phyloP scores from a whole-genome alignment of 768 basidiomycete genomes.

The Saitozyma sp. region DNA sequence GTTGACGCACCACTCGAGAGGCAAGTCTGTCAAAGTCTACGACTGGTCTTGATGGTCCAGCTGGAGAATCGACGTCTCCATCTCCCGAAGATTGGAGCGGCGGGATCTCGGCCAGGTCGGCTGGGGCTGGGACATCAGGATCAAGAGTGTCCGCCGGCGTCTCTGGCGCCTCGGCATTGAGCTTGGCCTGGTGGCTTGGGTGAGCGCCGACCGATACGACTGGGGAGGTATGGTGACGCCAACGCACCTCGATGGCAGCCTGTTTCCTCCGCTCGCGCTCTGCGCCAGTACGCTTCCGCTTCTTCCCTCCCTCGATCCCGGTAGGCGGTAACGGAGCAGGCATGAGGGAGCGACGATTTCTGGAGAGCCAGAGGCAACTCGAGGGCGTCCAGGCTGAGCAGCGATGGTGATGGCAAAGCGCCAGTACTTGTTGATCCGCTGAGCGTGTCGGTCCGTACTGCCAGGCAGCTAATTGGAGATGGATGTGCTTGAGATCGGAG shows the following conservation, averaged over 20 bases:
- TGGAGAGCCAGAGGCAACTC: too few relatives aligned
- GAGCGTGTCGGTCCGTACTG: too few relatives aligned
- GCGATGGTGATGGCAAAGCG: too few relatives aligned
- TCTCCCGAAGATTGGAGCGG: not conserved
- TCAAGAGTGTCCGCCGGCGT: slow-evolving; percentile 2
- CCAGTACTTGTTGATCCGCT: too few relatives aligned
- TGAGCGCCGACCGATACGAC: too few relatives aligned
- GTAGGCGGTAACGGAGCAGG: too few relatives aligned
- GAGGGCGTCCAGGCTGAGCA: too few relatives aligned
- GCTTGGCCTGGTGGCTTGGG: slow-evolving; percentile 8
- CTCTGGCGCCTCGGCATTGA: slow-evolving; percentile 7
- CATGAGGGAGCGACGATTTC: too few relatives aligned
- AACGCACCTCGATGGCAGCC: slow-evolving; percentile 31
- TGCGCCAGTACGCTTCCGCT: slow-evolving; percentile 50
- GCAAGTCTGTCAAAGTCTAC: slow-evolving; percentile 1
- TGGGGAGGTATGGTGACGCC: too few relatives aligned
- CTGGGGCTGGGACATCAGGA: slow-evolving; percentile 2
- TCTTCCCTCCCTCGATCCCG: slow-evolving; percentile 18
- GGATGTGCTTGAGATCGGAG: too few relatives aligned
- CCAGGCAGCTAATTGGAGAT: too few relatives aligned
- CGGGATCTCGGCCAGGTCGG: not conserved
- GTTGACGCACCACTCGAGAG: not conserved
- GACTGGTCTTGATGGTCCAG: not conserved
- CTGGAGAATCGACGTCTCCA: not conserved
- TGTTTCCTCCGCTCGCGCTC: slow-evolving; percentile 43